Evolutionary conservation across 257 asterid genomes (phyloP), one percentile per base, ranked within the genome.

Genomic region (Capsicum chinense): DNA sequence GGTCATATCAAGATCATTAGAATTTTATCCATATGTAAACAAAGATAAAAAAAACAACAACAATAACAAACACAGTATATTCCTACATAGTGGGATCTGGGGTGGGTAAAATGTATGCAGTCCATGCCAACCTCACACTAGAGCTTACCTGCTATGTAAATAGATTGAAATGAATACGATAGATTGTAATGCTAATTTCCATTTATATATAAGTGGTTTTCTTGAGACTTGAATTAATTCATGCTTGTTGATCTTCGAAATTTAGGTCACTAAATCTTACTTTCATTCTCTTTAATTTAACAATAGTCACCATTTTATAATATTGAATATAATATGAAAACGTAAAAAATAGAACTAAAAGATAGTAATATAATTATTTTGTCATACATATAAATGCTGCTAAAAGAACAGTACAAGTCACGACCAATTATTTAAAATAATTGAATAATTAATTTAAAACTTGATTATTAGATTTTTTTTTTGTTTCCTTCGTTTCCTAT

Each of bases 201-300:
- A 74, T 74, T 21, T 74, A 21, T 52, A 74, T 74, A 7, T 21
- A 21, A 21, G 2, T 48, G 48, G 15, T 47, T 74, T 50, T 50
- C 80, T 74, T 74, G 81, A 21, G 0, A 21, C 21, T 21, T 21
- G 21, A 48, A 74, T 74, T 21, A 74, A 74, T 74, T 50, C 81
- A 50, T 62, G 81, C 81, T 48, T 74, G 81, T 74, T 50, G 62
- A 6, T 12, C n/a, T 50, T 6, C 13, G 81, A 74, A 74, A 35
- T 50, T 74, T 74, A 50, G 81, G 81, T 74, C 62, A 74, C 62
- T 60, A 52, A 74, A 74, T 50, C 62, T 50, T 50, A n/a, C 81
- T 74, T 74, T 74, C 62, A 74, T 74, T 74, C 60, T 42, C 60
- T 50, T 50, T 73, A 21, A 21, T 21, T 21, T 21, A 21, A 21